Percentiles rank a stretch among this genome's conserved stretches.
Conservation (phyloP, 2,329 filamentous ascomycete species). For the Epicoccum nigrum region DNA sequence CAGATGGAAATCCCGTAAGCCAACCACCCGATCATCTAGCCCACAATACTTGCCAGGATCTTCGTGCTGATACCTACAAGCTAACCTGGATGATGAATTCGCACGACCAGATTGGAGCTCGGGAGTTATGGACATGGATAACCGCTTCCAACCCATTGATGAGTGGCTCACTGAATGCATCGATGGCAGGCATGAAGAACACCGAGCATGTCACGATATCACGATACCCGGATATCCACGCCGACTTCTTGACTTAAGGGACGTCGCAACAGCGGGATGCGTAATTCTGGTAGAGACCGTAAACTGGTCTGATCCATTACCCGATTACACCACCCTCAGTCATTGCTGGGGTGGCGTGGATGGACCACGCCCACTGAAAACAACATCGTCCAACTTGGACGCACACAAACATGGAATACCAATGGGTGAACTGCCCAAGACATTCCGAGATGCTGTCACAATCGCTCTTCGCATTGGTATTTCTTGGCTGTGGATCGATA, state of each 20-base stretch:
- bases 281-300: not conserved
- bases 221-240: not conserved
- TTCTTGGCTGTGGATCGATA: conserved; percentile 3
- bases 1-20: too few species aligned
- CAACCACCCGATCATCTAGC: too few species aligned
- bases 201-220: not conserved
- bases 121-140: not conserved
- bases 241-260: not conserved
- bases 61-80: not conserved
- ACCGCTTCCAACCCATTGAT: not conserved
- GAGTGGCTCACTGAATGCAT: not conserved
- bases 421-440: not conserved
- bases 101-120: not conserved
- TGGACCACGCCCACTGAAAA: not conserved
- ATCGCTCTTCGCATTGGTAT: not conserved
- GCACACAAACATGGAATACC: not conserved
- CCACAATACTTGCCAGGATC: too few species aligned
- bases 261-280: not conserved
- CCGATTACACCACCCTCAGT: not conserved
- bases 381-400: not conserved
- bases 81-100: too few species aligned
- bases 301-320: not conserved
- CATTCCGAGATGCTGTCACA: not conserved
- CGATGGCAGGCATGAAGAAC: not conserved
- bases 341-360: not conserved